phyloP scores from a whole-genome alignment of 2,329 filamentous ascomycete species.

The Hymenoscyphus fraxineus region DNA sequence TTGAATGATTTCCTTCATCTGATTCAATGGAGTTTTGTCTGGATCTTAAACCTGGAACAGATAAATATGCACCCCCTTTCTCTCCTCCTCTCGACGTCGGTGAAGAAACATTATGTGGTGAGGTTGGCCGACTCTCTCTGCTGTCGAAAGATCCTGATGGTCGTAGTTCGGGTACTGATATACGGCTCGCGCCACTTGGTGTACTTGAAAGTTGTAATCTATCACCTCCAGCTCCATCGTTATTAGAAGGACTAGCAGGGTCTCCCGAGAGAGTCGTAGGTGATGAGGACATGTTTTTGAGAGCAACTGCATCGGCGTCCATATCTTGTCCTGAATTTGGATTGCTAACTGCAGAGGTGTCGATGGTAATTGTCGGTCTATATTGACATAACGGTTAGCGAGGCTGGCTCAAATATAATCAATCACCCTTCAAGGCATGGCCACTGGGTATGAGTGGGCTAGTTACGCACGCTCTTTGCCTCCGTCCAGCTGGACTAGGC shows the following conservation, averaged over 20 bases:
- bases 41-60: constrained; percentile 60
- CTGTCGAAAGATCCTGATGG: constrained; percentile 56
- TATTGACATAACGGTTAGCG: constrained; percentile 6
- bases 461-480: constrained; percentile 35
- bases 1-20: constrained; percentile 50
- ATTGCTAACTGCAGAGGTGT: constrained; percentile 49
- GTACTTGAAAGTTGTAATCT: constrained; percentile 26
- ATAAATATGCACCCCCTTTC: constrained; percentile 50
- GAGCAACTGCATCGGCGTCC: constrained; percentile 33
- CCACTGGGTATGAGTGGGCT: neutral
- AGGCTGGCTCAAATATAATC: constrained; percentile 12
- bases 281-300: constrained; percentile 36
- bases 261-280: constrained; percentile 33
- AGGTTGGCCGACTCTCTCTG: constrained; percentile 58
- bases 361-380: constrained; percentile 52
- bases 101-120: constrained; percentile 65
- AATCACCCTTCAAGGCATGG: neutral
- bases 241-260: constrained; percentile 35
- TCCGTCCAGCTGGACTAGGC: constrained; percentile 28
- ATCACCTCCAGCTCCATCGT: constrained; percentile 30
- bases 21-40: constrained; percentile 64
- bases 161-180: constrained; percentile 44
- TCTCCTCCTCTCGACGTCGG: constrained; percentile 52
- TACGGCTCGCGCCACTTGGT: constrained; percentile 28
- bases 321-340: constrained; percentile 31